A percentile compares a stretch with the other conserved stretches of the same genome.
Conservation (phyloP, 2,329 filamentous ascomycete genomes). For the Mollisiaceae sp. region DNA sequence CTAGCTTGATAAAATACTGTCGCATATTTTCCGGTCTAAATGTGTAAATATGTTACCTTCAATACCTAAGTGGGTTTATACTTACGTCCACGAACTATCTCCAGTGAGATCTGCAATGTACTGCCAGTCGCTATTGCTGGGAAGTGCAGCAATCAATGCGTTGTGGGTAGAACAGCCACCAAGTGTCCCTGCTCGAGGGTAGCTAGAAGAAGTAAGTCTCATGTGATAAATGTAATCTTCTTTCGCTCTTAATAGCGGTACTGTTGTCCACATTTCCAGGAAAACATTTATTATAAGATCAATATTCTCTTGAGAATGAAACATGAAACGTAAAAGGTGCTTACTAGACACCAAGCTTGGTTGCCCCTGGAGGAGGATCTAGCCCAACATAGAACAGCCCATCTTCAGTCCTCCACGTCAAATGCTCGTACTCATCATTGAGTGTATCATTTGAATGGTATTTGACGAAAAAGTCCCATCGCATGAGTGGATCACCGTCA, state of each 20-base stretch:
- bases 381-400: slow-evolving; percentile 37
- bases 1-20: slow-evolving; percentile 48
- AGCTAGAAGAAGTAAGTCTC: slow-evolving; percentile 14
- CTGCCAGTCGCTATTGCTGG: slow-evolving; percentile 35
- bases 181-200: slow-evolving; percentile 42
- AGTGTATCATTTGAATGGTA: slow-evolving; percentile 29
- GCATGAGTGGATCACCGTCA: slow-evolving; percentile 51
- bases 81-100: slow-evolving; percentile 35
- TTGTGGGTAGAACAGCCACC: slow-evolving; percentile 40
- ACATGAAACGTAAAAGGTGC: background rate
- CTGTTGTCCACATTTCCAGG: too few species aligned
- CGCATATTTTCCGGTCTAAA: slow-evolving; percentile 46
- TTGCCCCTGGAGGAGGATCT: slow-evolving; percentile 34
- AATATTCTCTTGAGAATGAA: background rate
- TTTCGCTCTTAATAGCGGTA: too few species aligned
- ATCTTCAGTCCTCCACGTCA: slow-evolving; percentile 45
- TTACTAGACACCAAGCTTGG: slow-evolving; percentile 35
- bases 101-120: slow-evolving; percentile 34
- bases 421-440: slow-evolving; percentile 28
- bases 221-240: background rate
- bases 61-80: background rate
- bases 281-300: background rate
- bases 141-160: slow-evolving; percentile 31
- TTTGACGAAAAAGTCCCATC: slow-evolving; percentile 54
- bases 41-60: slow-evolving; percentile 9